Base-by-base conservation (phyloP, 140 eudicot species). In the Cichorium intybus region DNA sequence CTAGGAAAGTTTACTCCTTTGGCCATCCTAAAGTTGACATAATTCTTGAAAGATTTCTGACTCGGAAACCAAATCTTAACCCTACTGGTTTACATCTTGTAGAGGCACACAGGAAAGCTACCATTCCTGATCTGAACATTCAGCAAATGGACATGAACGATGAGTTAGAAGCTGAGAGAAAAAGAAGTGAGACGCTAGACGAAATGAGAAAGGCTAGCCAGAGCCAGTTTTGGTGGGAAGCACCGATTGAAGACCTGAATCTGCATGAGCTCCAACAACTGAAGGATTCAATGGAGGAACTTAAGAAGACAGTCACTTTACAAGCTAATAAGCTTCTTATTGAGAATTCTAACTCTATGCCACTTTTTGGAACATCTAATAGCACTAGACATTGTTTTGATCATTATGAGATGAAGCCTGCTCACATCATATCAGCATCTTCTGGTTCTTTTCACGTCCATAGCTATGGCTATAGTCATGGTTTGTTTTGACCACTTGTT, bases 1-100 rank as follows among this genome's bases (percentile, higher is more conserved):
- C 81, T 0, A 71, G 78, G 23, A 84, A 84, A 50, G 82, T 83
- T 9, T 85, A 78, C 56, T 83, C 96, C 2, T 92, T 88, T 31
- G 98, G 95, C n/a, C 89, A 85, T 69, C 96, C 98, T 10, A 64
- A 74, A 56, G 95, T 92, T 16, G 87, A 85, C 29, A 59, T 78
- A 45, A 17, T 86, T 9, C 66, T 83, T 9, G 87, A 86, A 17
- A 54, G 88, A 52, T 81, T 68, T 69, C 43, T 84, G 14, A 53
- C 71, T 10, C 66, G 75, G 23, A 78, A 70, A 67, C 73, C 66
- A 21, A 70, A 60, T 41, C 60, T 49, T 7, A 63, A 21, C 33
- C 49, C 77, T 3, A 61, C 56, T 54, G 68, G 75, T 15, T 66
- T 29, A 59, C 84, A 77, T 14, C 66, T 71, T 3, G 66, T 68